Conservation (phyloP, 2,329 filamentous ascomycete species). For the Sclerotiophoma versabilis region DNA sequence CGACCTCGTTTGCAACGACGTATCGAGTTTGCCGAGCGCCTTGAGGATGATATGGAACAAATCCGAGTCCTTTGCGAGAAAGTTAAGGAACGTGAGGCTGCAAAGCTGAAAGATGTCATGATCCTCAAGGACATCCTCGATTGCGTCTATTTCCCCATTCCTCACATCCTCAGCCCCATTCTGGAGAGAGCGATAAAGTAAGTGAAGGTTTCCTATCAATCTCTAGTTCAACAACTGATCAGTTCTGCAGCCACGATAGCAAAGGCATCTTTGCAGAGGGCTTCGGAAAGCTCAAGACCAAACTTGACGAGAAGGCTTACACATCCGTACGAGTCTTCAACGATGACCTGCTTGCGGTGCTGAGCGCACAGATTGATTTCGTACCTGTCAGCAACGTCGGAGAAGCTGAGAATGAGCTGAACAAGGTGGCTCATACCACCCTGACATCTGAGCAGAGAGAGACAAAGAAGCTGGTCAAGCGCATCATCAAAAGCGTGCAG, state of each 20-base stretch:
- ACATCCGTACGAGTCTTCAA: constrained; percentile 68
- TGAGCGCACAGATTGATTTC: constrained; percentile 62
- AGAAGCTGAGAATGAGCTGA: constrained; percentile 53
- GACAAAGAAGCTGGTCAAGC: constrained; percentile 83
- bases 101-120: constrained; percentile 79
- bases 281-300: constrained; percentile 60
- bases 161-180: constrained; percentile 76
- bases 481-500: constrained; percentile 85
- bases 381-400: constrained; percentile 51
- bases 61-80: constrained; percentile 74
- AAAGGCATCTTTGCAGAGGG: constrained; percentile 63
- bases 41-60: constrained; percentile 79
- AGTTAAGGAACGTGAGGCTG: constrained; percentile 76
- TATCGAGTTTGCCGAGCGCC: constrained; percentile 83
- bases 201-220: constrained; percentile 56
- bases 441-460: constrained; percentile 74
- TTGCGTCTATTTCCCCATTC: constrained; percentile 88
- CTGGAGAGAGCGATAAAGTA: constrained; percentile 82
- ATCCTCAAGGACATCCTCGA: constrained; percentile 82
- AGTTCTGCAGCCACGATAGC: constrained; percentile 49
- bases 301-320: constrained; percentile 64
- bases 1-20: constrained; percentile 78
- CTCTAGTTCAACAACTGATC: constrained; percentile 9
- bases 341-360: constrained; percentile 62
- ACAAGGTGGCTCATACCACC: constrained; percentile 50